Evolutionary conservation across 768 basidiomycete genomes (phyloP), one percentile per base, ranked within the genome.

Genomic region (Udeniomyces megalosporus): DNA sequence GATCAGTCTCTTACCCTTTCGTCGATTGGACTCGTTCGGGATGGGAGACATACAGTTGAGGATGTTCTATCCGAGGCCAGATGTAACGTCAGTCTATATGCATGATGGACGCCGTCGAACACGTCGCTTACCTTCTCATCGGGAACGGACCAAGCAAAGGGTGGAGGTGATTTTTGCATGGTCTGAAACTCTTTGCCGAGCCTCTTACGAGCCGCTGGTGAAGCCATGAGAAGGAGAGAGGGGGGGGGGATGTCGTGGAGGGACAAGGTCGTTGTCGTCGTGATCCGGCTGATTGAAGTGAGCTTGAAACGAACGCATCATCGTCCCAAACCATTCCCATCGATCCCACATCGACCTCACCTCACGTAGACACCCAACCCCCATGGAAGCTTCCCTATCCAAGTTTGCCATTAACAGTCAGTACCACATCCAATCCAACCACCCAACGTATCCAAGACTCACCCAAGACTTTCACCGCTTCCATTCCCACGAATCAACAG

Each of bases 111-210:
- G 22, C 24, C 22, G 20, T 53, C 10, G 51, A 26, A 5, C 51
- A 26, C n/a, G n/a, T n/a, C n/a, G n/a, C n/a, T n/a, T 42, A 67
- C 67, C 44, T 91, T 91, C 80, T 97, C 93, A 69, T 95, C 91
- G 15, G 93, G 93, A 32, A 80, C 80, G 44, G 93, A 92, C 85
- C 87, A 92, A 24, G 96, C 84, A 74, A 91, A 97, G 64, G 93
- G 93, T 1, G 93, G 93, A 15, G 93, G 89, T 65, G 86, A 84
- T 70, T 77, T 85, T 76, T 93, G 89, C 87, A 96, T 93, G 53
- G 80, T 77, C 69, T 86, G 81, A 75, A 85, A 91, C 77, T 96
- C 92, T 75, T 93, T 90, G 38, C 78, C 77, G 65, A 88, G 81
- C 86, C 87, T 84, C 77, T 86, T 89, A 73, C 85, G 81, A 60